Base-by-base conservation (phyloP, 2,329 filamentous ascomycete genomes). In the Leptographium wingfieldii region DNA sequence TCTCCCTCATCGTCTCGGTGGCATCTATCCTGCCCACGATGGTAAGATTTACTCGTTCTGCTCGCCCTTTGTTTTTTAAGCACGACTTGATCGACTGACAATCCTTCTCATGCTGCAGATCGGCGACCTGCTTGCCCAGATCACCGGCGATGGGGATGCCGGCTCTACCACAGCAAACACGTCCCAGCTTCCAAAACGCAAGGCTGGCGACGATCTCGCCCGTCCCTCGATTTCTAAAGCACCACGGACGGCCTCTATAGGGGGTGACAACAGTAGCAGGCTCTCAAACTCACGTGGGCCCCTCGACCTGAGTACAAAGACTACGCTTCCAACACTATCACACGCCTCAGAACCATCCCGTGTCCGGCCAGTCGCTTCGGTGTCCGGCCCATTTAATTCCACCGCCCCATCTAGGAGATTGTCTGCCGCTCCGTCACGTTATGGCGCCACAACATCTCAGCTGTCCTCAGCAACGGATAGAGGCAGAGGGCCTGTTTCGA, bases 101-200 rank as follows among this genome's bases (percentile, higher is more conserved):
- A 25, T 29, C 10, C 9, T 12, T 27, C 19, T 29, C 22, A 6
- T 16, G 16, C 14, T 27, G 22, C 61, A 80, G 78, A 82, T 83
- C 65, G 72, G 76, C 62, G 80, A 83, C 64, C 73, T 83, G n/a
- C 75, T 83, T 40, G 83, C 81, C 65, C 79, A 82, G 68, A 86
- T 86, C 65, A 80, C 75, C 64, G 83, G 82, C 67, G 76, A 77
- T 63, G 75, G 78, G 68, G 71, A 75, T 66, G 52, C 69, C 59
- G 63, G 73, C 33, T 68, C 73, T 11, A 66, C 76, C 16, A 66
- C 73, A 7, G 33, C 33, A 63, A 69, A 19, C 64, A 69, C 55
- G 60, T 63, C 52, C 65, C 72, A 19, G 66, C 66, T 69, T 33
- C 69, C 73, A 46, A 86, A 86, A 70, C 77, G 83, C 64, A 86